Evolutionary conservation across 768 basidiomycete species (phyloP).

Genomic region (Sarcomyxa edulis): DNA sequence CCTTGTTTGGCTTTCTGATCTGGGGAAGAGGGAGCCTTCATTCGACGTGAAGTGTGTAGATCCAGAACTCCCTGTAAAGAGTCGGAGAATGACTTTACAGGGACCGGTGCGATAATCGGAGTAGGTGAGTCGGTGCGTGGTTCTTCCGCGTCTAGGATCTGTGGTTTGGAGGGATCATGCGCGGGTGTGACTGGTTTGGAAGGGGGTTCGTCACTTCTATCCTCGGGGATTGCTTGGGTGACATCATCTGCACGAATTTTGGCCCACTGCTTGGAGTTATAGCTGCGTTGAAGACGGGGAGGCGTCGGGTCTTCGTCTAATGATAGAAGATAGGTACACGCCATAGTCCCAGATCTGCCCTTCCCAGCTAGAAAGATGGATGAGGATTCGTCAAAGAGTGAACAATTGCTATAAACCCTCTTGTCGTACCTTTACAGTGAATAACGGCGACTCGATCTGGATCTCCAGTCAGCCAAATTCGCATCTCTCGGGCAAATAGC

Average conservation of each 20-base stretch:
- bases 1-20: slow-evolving; percentile 42
- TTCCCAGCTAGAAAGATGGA: slow-evolving; percentile 54
- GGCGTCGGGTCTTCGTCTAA: slow-evolving; percentile 41
- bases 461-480: slow-evolving; percentile 62
- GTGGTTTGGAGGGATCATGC: neutral
- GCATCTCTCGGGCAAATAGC: slow-evolving; percentile 70
- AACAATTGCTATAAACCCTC: slow-evolving; percentile 5
- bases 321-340: slow-evolving; percentile 76
- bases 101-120: slow-evolving; percentile 8
- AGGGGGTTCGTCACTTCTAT: slow-evolving; percentile 21
- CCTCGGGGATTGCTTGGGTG: slow-evolving; percentile 42
- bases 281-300: slow-evolving; percentile 41
- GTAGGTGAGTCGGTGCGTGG: slow-evolving; percentile 2
- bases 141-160: neutral
- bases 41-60: slow-evolving; percentile 65
- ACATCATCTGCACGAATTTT: slow-evolving; percentile 41
- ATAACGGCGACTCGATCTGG: slow-evolving; percentile 70
- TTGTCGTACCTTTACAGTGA: slow-evolving; percentile 73
- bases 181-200: slow-evolving; percentile 4
- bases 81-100: slow-evolving; percentile 28
- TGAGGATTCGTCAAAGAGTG: neutral
- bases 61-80: slow-evolving; percentile 53
- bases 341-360: slow-evolving; percentile 82
- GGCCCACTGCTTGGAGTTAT: slow-evolving; percentile 43
- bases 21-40: slow-evolving; percentile 40